These are phyloP conservation scores for Hypoxylon fuscum DNA, from an alignment of 495 filamentous ascomycete genomes.

Conservation along the genomic window DNA sequence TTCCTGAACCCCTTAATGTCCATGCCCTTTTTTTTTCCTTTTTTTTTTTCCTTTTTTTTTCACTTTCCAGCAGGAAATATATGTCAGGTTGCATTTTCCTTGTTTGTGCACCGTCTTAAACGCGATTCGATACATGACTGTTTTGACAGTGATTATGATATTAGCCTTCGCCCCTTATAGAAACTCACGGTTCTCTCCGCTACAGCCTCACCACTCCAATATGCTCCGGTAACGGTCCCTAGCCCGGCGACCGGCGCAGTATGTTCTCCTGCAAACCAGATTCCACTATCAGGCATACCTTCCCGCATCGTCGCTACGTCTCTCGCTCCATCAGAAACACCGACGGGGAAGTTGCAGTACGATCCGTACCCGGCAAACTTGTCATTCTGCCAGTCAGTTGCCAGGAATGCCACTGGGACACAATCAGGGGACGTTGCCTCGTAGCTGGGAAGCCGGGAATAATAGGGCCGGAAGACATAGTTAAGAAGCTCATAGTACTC, in stretches of 20 bases:
- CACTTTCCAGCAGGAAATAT: too few species aligned
- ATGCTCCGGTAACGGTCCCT: slow-evolving; percentile 78
- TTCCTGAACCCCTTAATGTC: too few species aligned
- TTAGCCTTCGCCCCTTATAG: too few species aligned
- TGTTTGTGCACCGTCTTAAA: too few species aligned
- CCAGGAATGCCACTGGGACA: slow-evolving; percentile 62
- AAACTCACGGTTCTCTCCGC: too few species aligned
- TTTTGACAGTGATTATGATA: too few species aligned
- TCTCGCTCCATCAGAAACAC: slow-evolving; percentile 66
- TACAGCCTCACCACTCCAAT: slow-evolving; percentile 76
- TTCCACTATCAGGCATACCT: slow-evolving; percentile 65
- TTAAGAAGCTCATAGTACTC: not conserved
- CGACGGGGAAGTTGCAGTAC: slow-evolving; percentile 78
- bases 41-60: too few species aligned
- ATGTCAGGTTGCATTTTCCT: too few species aligned
- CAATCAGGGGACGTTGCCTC: slow-evolving; percentile 55
- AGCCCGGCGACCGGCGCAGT: slow-evolving; percentile 79
- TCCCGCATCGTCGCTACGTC: too few species aligned
- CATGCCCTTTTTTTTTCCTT: too few species aligned
- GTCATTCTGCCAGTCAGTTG: slow-evolving; percentile 75
- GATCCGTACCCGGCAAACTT: slow-evolving; percentile 75
- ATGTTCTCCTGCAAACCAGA: slow-evolving; percentile 87
- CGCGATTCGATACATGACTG: too few species aligned
- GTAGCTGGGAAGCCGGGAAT: slow-evolving; percentile 68
- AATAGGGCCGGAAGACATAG: slow-evolving; percentile 49